Conservation (phyloP, 176 grass and related monocot genomes). For the Phragmites australis region DNA sequence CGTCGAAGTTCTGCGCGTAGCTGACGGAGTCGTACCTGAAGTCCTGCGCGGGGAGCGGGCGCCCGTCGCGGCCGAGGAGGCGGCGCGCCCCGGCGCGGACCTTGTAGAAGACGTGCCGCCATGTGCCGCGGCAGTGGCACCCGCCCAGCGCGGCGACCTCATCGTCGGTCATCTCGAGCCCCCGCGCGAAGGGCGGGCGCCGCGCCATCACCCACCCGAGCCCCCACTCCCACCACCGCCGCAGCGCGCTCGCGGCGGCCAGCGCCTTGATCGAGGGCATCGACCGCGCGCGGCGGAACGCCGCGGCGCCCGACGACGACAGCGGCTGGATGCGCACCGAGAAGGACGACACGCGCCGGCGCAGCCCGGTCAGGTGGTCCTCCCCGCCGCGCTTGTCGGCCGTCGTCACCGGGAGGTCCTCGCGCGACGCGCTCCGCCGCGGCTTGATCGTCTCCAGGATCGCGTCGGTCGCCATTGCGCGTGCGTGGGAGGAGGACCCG, state of each 20-base stretch:
- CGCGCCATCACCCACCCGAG: conserved; percentile 71
- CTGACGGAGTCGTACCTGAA: conserved; percentile 89
- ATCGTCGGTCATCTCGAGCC: conserved; percentile 68
- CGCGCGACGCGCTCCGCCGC: conserved; percentile 38
- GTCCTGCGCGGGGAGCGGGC: conserved; percentile 52
- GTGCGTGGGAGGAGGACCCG: too few species aligned
- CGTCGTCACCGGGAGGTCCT: conserved; percentile 69
- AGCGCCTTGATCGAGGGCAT: conserved; percentile 65
- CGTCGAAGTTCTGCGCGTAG: conserved; percentile 86
- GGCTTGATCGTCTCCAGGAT: conserved; percentile 66
- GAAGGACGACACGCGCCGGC: conserved; percentile 72
- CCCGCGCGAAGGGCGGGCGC: conserved; percentile 59
- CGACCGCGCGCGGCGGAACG: conserved; percentile 55
- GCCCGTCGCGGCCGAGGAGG: conserved; percentile 58
- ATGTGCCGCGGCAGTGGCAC: conserved; percentile 44
- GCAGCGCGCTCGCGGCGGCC: conserved; percentile 59
- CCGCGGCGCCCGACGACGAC: conserved; percentile 38
- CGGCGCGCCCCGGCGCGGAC: conserved; percentile 67
- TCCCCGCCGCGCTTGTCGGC: background rate
- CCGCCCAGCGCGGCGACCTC: conserved; percentile 51
- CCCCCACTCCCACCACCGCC: conserved; percentile 81
- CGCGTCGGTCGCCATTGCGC: conserved; percentile 52
- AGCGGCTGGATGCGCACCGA: conserved; percentile 61
- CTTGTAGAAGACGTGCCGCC: conserved; percentile 67
- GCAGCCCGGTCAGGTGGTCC: conserved; percentile 52